Evolutionary conservation across 2,329 filamentous ascomycete genomes (phyloP).

Genomic region (Tolypocladium amazonense): DNA sequence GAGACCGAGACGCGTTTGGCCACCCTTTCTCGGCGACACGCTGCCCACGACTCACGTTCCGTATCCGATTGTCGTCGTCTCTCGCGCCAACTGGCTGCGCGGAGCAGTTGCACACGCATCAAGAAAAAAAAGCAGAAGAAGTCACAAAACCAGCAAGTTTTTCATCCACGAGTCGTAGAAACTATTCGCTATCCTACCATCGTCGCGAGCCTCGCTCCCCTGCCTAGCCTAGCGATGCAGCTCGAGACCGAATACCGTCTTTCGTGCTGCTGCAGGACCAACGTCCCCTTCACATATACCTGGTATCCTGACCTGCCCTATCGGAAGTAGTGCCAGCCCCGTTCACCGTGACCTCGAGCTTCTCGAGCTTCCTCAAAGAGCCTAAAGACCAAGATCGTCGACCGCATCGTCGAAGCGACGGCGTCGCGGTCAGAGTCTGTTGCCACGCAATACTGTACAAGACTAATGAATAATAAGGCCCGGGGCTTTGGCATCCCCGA

Average conservation of each 20-base stretch:
- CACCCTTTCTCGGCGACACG: conserved; percentile 25
- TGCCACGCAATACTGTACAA: not conserved
- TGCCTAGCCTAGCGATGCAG: not conserved
- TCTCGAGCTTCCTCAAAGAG: not conserved
- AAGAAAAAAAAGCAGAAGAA: too few species aligned
- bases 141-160: not conserved
- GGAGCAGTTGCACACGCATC: not conserved
- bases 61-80: conserved; percentile 16
- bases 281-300: not conserved
- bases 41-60: conserved; percentile 27
- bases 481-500: not conserved
- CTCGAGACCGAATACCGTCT: not conserved
- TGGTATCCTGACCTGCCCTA: not conserved
- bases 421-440: not conserved
- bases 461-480: not conserved
- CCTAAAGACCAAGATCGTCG: not conserved
- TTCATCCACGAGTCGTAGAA: not conserved
- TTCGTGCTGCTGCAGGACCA: not conserved
- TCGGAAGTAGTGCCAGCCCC: not conserved
- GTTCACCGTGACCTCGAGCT: not conserved
- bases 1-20: conserved; percentile 18
- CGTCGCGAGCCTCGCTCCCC: not conserved
- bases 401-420: not conserved
- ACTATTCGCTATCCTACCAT: conserved; percentile 1
- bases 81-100: not conserved